phyloP scores from a whole-genome alignment of 352 stramenopile species.

The Phytophthora cactorum region DNA sequence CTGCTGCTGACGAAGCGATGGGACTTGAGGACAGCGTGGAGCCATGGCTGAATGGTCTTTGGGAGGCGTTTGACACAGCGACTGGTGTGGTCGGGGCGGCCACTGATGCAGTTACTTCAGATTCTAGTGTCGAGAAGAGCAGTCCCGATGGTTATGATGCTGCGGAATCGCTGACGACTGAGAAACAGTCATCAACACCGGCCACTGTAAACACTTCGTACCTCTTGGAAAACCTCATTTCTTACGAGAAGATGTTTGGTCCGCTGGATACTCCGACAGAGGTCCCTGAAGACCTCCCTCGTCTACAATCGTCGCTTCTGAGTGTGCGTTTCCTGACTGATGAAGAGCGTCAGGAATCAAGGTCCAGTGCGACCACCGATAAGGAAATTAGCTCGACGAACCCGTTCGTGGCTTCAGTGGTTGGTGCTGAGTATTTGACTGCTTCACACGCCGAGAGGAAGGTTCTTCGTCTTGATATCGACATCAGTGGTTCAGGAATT shows the following conservation, averaged over 20 bases:
- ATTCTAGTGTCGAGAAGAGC: conserved; percentile 29
- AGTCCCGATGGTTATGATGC: background rate
- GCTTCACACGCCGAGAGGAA: conserved; percentile 53
- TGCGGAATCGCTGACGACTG: background rate
- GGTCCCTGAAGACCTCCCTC: conserved; percentile 54
- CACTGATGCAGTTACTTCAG: conserved; percentile 19
- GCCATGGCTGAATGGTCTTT: conserved; percentile 84
- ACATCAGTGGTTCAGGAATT: conserved; percentile 53
- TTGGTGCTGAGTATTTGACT: conserved; percentile 60
- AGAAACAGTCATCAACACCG: background rate
- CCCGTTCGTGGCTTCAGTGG: conserved; percentile 55
- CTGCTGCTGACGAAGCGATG: conserved; percentile 93
- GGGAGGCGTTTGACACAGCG: conserved; percentile 53
- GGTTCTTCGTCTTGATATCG: conserved; percentile 61
- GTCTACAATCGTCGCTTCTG: conserved; percentile 61
- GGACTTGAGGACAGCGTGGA: conserved; percentile 96
- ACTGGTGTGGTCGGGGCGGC: conserved; percentile 9
- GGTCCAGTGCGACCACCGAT: conserved; percentile 2
- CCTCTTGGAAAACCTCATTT: conserved; percentile 52
- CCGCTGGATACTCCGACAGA: conserved; percentile 41
- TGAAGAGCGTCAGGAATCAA: conserved; percentile 18
- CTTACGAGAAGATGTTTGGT: conserved; percentile 71
- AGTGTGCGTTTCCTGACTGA: conserved; percentile 46
- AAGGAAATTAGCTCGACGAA: conserved; percentile 52
- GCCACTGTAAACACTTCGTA: conserved; percentile 20